Base-by-base conservation (phyloP, 192 early-diverging fungal genomes). In the Coemansia sp. region DNA sequence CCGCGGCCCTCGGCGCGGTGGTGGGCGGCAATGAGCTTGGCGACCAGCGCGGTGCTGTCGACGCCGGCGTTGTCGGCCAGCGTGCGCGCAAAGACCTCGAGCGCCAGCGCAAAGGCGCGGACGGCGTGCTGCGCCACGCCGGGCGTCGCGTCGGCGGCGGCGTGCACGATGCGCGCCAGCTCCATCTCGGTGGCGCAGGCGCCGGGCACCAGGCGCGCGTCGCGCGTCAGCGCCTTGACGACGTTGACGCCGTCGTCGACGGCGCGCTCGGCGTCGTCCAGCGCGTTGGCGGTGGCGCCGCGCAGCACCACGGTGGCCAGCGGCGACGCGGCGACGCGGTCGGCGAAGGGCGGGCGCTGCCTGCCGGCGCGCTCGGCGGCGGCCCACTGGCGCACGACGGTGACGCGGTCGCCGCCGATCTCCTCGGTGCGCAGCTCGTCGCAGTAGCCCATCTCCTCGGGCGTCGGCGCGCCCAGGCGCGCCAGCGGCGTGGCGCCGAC, bases 371-470 rank as follows among this genome's bases (percentile, higher is more conserved):
- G 39, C 67, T 74, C 70, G 1, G 39, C 57, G 11, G 50, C 42
- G 8, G 48, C 59, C 79, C 83, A 86, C 83, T 99, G 96, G 69
- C 95, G 87, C 85, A 99, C 93, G n/a, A 97, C 91, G 10, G 96
- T 99, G 66, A 95, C 95, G 60, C 95, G 89, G 83, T 99, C 95
- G 70, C 91, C 89, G 67, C 96, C 96, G 78, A 99, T 96, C 79
- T 99, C 96, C 53, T 95, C 91, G 34, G 92, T 91, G 74, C 95
- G 93, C 26, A 99, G 91, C 79, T 97, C 85, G 65, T 99, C 96
- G 85, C 95, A 97, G 85, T 86, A 94, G 46, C 96, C 96, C 90
- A 97, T 93, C 68, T 99, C 96, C 86, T 99, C 96, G 23, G 95
- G 81, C 71, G 86, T 95, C 28, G 96, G 96, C 38, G 87, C 92